These are phyloP conservation scores for Claviceps sp. DNA, from an alignment of 2,329 filamentous ascomycete genomes.

Conservation along the genomic window DNA sequence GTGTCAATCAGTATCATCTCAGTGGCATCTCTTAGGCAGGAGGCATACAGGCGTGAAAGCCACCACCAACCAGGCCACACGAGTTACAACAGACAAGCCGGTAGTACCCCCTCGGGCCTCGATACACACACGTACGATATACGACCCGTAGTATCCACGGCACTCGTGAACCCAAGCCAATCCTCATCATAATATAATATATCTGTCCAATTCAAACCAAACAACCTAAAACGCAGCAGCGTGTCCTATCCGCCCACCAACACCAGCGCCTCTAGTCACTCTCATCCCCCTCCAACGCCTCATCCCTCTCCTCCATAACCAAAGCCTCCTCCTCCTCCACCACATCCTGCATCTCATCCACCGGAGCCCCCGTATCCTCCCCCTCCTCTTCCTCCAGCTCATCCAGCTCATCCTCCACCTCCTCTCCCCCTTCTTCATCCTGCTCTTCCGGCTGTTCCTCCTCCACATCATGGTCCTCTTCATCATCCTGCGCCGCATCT, in stretches of 20 bases:
- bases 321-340: constrained; percentile 33
- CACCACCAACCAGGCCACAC: no score
- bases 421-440: constrained; percentile 22
- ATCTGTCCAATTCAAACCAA: no score
- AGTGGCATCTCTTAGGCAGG: no score
- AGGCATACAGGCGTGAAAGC: no score
- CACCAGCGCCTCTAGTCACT: constrained; percentile 29
- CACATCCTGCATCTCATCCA: constrained; percentile 38
- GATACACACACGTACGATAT: no score
- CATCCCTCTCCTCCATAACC: constrained; percentile 38
- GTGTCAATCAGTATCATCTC: no score
- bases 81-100: no score
- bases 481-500: constrained; percentile 30
- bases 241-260: not conserved
- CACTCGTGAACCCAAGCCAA: no score
- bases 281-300: constrained; percentile 49
- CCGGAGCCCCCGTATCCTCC: constrained; percentile 24
- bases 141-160: no score
- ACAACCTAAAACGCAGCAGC: no score
- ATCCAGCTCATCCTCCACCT: constrained; percentile 17
- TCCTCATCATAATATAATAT: no score
- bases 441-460: constrained; percentile 31
- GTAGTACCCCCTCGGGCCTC: no score
- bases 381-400: constrained; percentile 23
- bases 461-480: constrained; percentile 28